Base-by-base conservation (phyloP, 1,284 basidiomycete species). In the Apiotrichum domesticum region DNA sequence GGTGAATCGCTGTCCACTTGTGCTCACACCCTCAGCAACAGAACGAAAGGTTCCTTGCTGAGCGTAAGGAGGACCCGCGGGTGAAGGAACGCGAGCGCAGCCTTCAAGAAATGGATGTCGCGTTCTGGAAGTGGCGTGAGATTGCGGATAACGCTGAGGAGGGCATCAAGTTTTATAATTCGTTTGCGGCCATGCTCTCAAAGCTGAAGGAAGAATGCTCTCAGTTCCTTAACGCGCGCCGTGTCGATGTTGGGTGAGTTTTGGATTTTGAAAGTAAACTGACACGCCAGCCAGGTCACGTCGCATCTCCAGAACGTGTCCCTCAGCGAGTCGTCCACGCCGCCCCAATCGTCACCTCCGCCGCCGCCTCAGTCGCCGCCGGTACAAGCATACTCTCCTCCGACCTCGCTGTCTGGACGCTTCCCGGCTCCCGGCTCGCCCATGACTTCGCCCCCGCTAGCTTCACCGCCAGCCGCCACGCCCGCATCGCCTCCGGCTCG, bases 161-260 rank as follows among this genome's bases (percentile, higher is more conserved):
- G 71, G 94, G 94, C 1, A 81, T 90, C 63, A 87, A 91, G 86
- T 94, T 94, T 68, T 92, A 95, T 71, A 89, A 90, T 60, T 85
- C 87, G 64, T 81, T 95, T 54, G 81, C 83, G 3, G 82, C 80
- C 10, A 83, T 91, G 46, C 74, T 93, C 2, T 76, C 80, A 7
- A 82, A 85, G 60, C 88, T 92, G 77, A 86, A 85, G 68, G 85
- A 87, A 56, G 79, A 80, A 2, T 92, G 89, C 70, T 83, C 84
- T 64, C 80, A 81, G 21, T 93, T 88, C 86, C 83, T 83, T 43
- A 81, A 82, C 51, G 77, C 80, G n/a, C 80, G 90, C 35, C 82
- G 85, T 58, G 81, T 84, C 41, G 88, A 77, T 48, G 64, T 79
- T 35, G 71, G 71, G 71, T 75, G 57, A 64, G 68, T 66, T 14